phyloP scores from a whole-genome alignment of 139 green algal species.

The Coelastrella sp. region DNA sequence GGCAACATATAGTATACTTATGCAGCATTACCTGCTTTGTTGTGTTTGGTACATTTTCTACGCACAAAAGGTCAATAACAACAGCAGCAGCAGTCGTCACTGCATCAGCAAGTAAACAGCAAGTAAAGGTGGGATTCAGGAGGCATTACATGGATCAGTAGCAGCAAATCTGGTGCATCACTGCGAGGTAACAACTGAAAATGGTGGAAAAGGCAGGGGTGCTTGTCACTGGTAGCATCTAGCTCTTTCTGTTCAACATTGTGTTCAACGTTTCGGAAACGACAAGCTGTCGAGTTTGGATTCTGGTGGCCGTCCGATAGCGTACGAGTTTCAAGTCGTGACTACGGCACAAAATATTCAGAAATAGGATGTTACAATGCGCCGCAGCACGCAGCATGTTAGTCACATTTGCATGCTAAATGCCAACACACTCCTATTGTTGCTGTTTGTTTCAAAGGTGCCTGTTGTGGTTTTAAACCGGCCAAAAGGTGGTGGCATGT shows the following conservation, averaged over 20 bases:
- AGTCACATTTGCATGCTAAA: neutral
- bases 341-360: too few species aligned
- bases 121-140: constrained; percentile 10
- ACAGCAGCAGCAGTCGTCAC: constrained; percentile 23
- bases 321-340: too few species aligned
- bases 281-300: neutral
- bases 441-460: too few species aligned
- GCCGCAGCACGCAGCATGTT: neutral
- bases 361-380: too few species aligned
- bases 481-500: neutral
- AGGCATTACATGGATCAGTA: constrained; percentile 15
- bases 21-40: too few species aligned
- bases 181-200: neutral
- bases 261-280: too few species aligned
- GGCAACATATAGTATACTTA: too few species aligned
- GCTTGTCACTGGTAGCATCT: neutral
- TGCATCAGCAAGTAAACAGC: neutral
- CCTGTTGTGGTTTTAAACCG: neutral
- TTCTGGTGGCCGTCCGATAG: too few species aligned
- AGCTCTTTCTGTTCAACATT: too few species aligned
- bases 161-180: constrained; percentile 25
- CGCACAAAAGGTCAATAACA: too few species aligned
- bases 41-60: too few species aligned
- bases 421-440: neutral
- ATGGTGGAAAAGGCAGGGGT: neutral